These are phyloP conservation scores for Fusarium euwallaceae DNA, from an alignment of 2,329 filamentous ascomycete species.

Conservation along the genomic window DNA sequence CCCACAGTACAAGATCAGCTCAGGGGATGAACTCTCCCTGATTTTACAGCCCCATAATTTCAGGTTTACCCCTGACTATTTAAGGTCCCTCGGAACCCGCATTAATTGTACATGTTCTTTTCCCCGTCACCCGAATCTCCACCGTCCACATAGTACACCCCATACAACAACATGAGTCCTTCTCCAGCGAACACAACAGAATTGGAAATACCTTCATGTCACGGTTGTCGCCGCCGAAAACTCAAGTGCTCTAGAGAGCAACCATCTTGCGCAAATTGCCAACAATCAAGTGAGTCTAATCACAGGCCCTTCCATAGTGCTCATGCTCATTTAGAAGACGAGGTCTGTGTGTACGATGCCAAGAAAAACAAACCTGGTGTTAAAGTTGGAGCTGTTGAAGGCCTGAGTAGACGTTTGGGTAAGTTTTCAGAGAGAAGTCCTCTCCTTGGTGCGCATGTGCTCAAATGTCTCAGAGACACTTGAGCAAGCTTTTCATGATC, in stretches of 20 bases:
- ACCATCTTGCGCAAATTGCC: background rate
- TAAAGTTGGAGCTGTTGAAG: conserved; percentile 22
- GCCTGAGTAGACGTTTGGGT: conserved; percentile 19
- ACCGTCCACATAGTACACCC: background rate
- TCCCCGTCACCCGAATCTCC: background rate
- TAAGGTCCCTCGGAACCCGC: background rate
- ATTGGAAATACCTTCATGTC: background rate
- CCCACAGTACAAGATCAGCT: background rate
- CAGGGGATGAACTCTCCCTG: background rate
- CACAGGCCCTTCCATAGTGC: background rate
- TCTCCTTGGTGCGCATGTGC: no score
- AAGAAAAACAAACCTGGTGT: conserved; percentile 30
- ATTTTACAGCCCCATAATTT: background rate
- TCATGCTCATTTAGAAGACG: background rate
- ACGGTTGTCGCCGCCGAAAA: conserved; percentile 3
- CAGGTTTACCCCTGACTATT: background rate
- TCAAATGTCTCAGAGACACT: background rate
- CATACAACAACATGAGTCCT: background rate
- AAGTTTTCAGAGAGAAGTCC: background rate
- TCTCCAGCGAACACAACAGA: background rate
- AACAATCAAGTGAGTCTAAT: background rate
- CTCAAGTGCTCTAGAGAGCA: conserved; percentile 8
- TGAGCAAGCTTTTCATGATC: conserved; percentile 6
- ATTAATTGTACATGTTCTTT: background rate
- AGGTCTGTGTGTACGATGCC: conserved; percentile 21